Conservation (phyloP, 179 eudicot species). For the Amaranthus tricolor region DNA sequence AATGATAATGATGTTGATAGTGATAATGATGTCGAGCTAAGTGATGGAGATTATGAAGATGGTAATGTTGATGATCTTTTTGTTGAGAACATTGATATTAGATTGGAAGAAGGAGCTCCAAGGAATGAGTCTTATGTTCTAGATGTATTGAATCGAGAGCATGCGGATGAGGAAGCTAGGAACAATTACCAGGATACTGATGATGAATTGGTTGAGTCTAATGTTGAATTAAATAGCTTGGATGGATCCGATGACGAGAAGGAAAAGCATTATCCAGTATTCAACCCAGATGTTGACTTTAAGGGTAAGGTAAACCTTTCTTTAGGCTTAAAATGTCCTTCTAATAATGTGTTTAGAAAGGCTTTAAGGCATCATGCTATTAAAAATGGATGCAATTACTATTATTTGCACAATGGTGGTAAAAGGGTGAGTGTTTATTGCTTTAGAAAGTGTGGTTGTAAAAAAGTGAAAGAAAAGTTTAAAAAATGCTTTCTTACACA, state of each 20-base stretch:
- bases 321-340: not conserved
- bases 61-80: no score
- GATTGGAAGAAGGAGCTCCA: no score
- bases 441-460: not conserved
- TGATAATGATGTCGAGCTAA: no score
- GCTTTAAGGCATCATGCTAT: no score
- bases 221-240: not conserved
- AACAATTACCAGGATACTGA: no score
- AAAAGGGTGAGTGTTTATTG: not conserved
- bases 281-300: not conserved
- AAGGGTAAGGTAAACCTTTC: not conserved
- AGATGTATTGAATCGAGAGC: no score
- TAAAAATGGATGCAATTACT: not conserved
- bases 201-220: not conserved
- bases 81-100: no score
- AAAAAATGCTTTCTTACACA: no score
- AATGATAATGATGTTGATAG: no score
- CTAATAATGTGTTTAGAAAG: not conserved
- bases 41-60: no score
- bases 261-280: not conserved
- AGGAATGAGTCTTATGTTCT: no score
- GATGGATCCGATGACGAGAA: not conserved
- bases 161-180: no score
- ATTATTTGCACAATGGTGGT: not conserved
- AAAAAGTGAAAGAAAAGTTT: not conserved